Base-by-base conservation (phyloP, 805 yeast genomes). In the Yamadazyma olivae region DNA sequence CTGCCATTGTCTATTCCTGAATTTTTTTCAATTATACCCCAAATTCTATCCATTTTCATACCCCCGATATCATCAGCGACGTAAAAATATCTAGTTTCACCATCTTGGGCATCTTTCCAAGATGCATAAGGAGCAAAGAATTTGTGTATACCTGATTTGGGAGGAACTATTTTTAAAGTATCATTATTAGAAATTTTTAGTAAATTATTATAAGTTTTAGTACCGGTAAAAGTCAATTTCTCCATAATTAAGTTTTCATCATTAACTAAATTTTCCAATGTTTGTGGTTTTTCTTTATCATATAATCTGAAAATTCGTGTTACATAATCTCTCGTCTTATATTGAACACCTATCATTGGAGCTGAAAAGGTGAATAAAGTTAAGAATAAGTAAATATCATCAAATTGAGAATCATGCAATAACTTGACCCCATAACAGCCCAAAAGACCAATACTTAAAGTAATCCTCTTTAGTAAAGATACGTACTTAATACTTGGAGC, bases 1-100 rank as follows among this genome's bases (percentile, higher is more conserved):
- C 95, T 64, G 5, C 93, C 93, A 44, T 81, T 81, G 47, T 83
- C 73, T 8, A 83, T 64, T 0, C 81, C 86, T 31, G 78, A 66
- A 41, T 81, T 78, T 32, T 64, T 62, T 53, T 87, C 95, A 1
- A 83, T 76, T n/a, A 84, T 74, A 0, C 90, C 88, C 91, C 95
- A 82, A 4, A 86, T 59, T 36, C 95, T 64, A 49, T 86, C 93
- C 95, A 86, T 86, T 45, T 77, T 77, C 53, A 83, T 61, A 2
- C 95, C 95, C 2, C 95, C 93, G 29, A 83, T 65, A 45, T 85
- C 82, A 50, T 86, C 95, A 12, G 71, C 74, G 2, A 86, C 74
- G 49, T 78, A 83, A 53, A 66, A 78, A 13, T 60, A 55, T 32
- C 73, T 61, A 7, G 57, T 54, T 3, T 49, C 44, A 1, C 63